Percentiles rank a stretch among this genome's conserved stretches.
Evolutionary conservation across 176 grass and related monocot genomes (phyloP).

Genomic region (Ensete ventricosum): DNA sequence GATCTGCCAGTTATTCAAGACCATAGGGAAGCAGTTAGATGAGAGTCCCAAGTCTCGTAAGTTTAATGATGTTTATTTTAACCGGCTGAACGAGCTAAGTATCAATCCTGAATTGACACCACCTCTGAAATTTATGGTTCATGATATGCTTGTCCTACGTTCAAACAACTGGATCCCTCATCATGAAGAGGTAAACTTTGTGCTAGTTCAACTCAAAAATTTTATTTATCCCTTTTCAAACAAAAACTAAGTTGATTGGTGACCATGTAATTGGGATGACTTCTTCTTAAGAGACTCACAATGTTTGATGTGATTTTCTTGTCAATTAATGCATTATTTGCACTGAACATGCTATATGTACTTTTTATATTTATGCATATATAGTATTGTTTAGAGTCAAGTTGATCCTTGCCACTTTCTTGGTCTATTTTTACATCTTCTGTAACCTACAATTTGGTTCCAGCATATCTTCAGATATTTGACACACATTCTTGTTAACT

Average conservation of each 20-base stretch:
- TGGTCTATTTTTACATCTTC: neutral
- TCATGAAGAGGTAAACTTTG: constrained; percentile 43
- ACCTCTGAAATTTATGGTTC: constrained; percentile 44
- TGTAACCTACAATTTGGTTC: neutral
- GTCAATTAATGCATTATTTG: neutral
- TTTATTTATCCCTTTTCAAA: too few species aligned
- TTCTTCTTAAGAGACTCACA: neutral
- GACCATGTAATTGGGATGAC: neutral
- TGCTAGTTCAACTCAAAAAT: too few species aligned
- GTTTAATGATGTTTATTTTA: constrained; percentile 51
- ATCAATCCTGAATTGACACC: constrained; percentile 24
- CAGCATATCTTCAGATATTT: neutral
- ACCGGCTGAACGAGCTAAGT: constrained; percentile 39
- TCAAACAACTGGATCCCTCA: constrained; percentile 48
- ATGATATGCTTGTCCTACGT: constrained; percentile 42
- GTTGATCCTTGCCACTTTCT: neutral
- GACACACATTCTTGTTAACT: neutral
- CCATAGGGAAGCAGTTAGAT: constrained; percentile 53
- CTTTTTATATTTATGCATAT: neutral
- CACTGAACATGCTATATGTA: neutral
- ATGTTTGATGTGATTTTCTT: too few species aligned
- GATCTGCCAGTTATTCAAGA: constrained; percentile 59
- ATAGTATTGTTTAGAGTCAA: neutral
- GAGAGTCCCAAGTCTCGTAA: constrained; percentile 36
- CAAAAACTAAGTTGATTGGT: too few species aligned